Percentiles rank a stretch among this genome's conserved stretches.
These are phyloP conservation scores for Cucumis cinereus DNA, from an alignment of 306 rosid genomes.

Conservation along the genomic window DNA sequence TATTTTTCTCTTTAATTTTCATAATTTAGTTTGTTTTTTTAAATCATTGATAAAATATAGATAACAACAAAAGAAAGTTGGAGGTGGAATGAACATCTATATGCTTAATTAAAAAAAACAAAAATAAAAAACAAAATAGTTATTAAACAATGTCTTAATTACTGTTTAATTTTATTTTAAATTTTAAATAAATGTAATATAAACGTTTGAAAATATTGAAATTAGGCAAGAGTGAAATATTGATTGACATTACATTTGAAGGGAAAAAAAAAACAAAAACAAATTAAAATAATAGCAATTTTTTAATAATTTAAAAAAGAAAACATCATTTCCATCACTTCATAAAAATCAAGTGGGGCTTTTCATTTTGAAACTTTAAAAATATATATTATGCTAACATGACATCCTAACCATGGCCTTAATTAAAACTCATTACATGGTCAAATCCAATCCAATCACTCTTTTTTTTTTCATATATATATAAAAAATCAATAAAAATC, in stretches of 20 bases:
- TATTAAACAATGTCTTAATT: rapidly evolving
- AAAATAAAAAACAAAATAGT: too few relatives aligned
- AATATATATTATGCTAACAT: not conserved
- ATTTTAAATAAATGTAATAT: too few relatives aligned
- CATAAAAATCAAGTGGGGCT: not conserved
- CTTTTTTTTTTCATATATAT: not conserved
- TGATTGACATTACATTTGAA: not conserved
- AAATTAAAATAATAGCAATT: not conserved
- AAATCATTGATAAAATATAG: too few relatives aligned
- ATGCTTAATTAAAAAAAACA: too few relatives aligned
- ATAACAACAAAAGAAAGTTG: too few relatives aligned
- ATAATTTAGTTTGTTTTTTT: too few relatives aligned
- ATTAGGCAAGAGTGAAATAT: not conserved
- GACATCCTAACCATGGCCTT: conserved; percentile 1
- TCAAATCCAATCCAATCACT: not conserved
- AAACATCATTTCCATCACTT: not conserved
- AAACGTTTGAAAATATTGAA: not conserved
- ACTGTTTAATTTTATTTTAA: too few relatives aligned
- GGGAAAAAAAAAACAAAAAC: not conserved
- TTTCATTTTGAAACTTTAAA: not conserved
- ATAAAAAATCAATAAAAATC: not conserved
- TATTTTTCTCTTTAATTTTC: too few relatives aligned
- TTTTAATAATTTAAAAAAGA: not conserved
- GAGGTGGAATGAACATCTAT: too few relatives aligned
- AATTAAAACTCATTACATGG: not conserved